Conservation (phyloP, 345 rosid species). For the Citrus mangshanensis region DNA sequence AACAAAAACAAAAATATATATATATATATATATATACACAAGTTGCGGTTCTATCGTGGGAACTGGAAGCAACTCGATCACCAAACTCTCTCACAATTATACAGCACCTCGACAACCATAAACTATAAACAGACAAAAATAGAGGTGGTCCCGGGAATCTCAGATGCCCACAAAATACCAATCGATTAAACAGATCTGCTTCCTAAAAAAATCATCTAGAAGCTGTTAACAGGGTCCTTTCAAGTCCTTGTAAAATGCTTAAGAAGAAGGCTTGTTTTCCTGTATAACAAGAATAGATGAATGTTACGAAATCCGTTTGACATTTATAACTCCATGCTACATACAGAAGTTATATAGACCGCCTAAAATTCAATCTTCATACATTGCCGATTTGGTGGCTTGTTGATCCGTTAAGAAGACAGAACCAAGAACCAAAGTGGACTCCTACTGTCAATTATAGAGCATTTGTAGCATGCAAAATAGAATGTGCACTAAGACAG, state of each 20-base stretch:
- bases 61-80: not conserved
- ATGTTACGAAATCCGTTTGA: not conserved
- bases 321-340: not conserved
- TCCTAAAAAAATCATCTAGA: slow-evolving; percentile 24
- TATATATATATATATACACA: slow-evolving; percentile 20
- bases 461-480: not conserved
- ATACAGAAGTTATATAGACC: not conserved
- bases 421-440: not conserved
- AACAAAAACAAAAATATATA: no score
- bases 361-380: not conserved
- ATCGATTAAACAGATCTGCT: not conserved
- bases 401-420: not conserved
- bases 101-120: not conserved
- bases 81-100: not conserved
- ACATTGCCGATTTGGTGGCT: not conserved
- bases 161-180: slow-evolving; percentile 1
- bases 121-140: not conserved
- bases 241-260: not conserved
- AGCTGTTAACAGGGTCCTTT: slow-evolving; percentile 1
- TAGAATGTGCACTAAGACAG: not conserved
- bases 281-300: slow-evolving; percentile 9
- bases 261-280: slow-evolving; percentile 25
- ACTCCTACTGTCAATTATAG: not conserved
- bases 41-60: slow-evolving; percentile 12
- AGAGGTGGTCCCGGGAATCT: not conserved